These are phyloP conservation scores for Cladosporium sp. DNA, from an alignment of 2,329 filamentous ascomycete genomes.

Conservation along the genomic window DNA sequence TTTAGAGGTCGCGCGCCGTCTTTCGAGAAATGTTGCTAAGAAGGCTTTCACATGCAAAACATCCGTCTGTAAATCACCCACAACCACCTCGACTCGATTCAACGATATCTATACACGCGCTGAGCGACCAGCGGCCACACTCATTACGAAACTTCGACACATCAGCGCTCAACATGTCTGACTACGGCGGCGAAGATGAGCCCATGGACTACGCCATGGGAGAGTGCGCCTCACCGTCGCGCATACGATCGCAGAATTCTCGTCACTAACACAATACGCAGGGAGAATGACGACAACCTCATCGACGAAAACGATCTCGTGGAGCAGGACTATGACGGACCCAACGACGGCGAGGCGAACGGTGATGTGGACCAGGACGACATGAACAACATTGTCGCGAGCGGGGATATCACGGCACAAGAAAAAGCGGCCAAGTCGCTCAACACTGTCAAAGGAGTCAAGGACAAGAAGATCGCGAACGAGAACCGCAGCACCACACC, in stretches of 20 bases:
- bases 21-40: slow-evolving; percentile 10
- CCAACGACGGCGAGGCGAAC: slow-evolving; percentile 13
- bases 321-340: slow-evolving; percentile 35
- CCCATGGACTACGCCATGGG: slow-evolving; percentile 32
- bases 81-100: not conserved
- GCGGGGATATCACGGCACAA: slow-evolving; percentile 51
- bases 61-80: not conserved
- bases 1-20: slow-evolving; percentile 1
- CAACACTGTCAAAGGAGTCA: slow-evolving; percentile 55
- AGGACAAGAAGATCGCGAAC: slow-evolving; percentile 84
- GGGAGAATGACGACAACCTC: slow-evolving; percentile 35
- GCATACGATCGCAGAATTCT: not conserved
- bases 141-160: not conserved
- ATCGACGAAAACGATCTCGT: slow-evolving; percentile 50
- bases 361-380: slow-evolving; percentile 28
- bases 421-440: slow-evolving; percentile 39
- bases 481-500: slow-evolving; percentile 88
- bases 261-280: slow-evolving; percentile 15
- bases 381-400: slow-evolving; percentile 40
- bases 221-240: slow-evolving; percentile 22
- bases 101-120: not conserved
- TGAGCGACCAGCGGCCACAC: not conserved
- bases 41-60: slow-evolving; percentile 11
- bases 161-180: slow-evolving; percentile 35
- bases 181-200: slow-evolving; percentile 42